phyloP scores from a whole-genome alignment of 306 rosid genomes.

The Prunus mira region DNA sequence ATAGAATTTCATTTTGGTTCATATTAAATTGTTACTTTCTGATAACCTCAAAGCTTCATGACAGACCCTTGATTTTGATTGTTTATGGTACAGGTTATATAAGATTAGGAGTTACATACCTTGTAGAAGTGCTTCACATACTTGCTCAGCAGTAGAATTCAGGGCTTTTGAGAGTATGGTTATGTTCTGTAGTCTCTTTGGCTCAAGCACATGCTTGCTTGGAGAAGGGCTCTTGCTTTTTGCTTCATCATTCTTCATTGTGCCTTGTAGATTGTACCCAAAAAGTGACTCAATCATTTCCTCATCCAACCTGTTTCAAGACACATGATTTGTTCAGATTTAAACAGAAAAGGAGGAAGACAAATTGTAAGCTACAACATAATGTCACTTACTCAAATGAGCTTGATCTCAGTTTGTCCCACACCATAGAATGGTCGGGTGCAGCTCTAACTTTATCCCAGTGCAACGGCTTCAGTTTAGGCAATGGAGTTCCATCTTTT shows the following conservation, averaged over 20 bases:
- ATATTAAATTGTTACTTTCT: not conserved
- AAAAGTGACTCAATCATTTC: constrained; percentile 98
- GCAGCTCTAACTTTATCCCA: constrained; percentile 99
- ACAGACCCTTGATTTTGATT: not conserved
- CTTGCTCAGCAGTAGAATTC: constrained; percentile 69
- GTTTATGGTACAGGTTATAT: not conserved
- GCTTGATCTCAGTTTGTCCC: constrained; percentile 91
- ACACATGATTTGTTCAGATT: constrained; percentile 14
- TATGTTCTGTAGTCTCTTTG: constrained; percentile 93
- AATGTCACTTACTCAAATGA: constrained; percentile 83
- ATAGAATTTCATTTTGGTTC: not conserved
- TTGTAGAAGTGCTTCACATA: constrained; percentile 72
- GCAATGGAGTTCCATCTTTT: constrained; percentile 74
- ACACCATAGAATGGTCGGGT: constrained; percentile 86
- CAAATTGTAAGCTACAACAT: not conserved
- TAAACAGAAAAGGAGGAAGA: not conserved
- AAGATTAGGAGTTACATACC: constrained; percentile 44
- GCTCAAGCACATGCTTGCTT: constrained; percentile 89
- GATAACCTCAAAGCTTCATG: too few species aligned
- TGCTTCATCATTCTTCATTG: constrained; percentile 70
- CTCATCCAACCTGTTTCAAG: constrained; percentile 77
- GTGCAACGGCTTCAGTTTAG: constrained; percentile 95
- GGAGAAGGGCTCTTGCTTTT: constrained; percentile 93
- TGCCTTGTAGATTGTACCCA: constrained; percentile 77
- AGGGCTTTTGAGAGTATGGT: constrained; percentile 91